These are phyloP conservation scores for Neocatenulostroma microsporum DNA, from an alignment of 2,329 filamentous ascomycete species.

Conservation along the genomic window DNA sequence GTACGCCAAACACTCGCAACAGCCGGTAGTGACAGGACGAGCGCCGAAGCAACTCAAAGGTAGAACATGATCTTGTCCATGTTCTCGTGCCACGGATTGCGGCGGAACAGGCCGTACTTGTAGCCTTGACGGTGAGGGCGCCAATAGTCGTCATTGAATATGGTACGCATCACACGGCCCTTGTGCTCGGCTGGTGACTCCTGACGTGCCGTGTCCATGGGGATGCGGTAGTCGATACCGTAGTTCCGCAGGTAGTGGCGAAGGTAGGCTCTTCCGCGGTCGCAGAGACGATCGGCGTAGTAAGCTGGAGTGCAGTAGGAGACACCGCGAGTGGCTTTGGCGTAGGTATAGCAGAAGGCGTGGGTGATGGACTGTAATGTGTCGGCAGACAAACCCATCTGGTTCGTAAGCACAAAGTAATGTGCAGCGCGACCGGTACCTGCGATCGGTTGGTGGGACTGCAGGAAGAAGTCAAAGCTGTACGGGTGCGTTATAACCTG, in stretches of 20 bases:
- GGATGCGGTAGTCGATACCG: too few relatives aligned
- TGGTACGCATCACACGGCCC: background rate
- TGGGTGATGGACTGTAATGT: conserved; percentile 20
- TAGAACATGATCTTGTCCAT: conserved; percentile 26
- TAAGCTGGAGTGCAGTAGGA: conserved; percentile 31
- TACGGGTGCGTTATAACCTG: conserved; percentile 20
- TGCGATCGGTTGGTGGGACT: conserved; percentile 25
- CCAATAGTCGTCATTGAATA: background rate
- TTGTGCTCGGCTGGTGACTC: background rate
- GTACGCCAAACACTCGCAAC: too few relatives aligned
- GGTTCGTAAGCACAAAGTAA: conserved; percentile 29
- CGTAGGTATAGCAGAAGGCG: conserved; percentile 27
- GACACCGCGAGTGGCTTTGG: conserved; percentile 21
- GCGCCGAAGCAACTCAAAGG: conserved; percentile 4
- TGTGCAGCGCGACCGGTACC: conserved; percentile 28
- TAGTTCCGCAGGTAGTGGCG: conserved; percentile 13
- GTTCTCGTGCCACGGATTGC: conserved; percentile 21
- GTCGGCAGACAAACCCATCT: conserved; percentile 9
- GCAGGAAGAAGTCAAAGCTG: conserved; percentile 30
- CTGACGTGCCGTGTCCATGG: too few relatives aligned
- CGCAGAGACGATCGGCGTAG: conserved; percentile 28
- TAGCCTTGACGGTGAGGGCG: background rate
- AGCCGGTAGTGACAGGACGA: conserved; percentile 1
- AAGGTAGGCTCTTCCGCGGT: background rate
- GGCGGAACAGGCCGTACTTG: conserved; percentile 1